Base-by-base conservation (phyloP, 352 stramenopile species). In the Pythium diclinum region DNA sequence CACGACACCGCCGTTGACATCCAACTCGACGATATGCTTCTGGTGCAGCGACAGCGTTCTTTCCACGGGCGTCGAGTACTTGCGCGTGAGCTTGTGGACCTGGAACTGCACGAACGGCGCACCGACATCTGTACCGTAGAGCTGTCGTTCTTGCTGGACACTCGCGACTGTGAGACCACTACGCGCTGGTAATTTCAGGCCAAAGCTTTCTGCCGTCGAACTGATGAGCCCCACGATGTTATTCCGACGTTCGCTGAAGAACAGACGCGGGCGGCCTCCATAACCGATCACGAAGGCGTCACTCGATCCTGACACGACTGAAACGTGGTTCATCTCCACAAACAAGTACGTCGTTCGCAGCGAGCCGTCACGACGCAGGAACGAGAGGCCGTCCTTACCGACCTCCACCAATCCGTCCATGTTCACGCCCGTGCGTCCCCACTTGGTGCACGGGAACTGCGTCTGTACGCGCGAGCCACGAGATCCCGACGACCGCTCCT, bases 321-420 rank as follows among this genome's bases (percentile, higher is more conserved):
- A 79, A 23, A 94, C 42, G 60, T 95, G 80, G 59, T 88, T 76
- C 77, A 95, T 92, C 54, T 92, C 83, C 4, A 88, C 82, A 61
- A 87, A 95, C 30, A 89, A 54, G 54, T 92, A 94, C 63, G 80
- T 87, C 42, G 83, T 91, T n/a, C 85, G 79, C n/a, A 76, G 58
- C 0, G 70, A 69, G 3, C 81, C 76, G 32, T 81, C 77, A 0
- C 63, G 32, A 6, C 78, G 68, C 21, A 64, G 64, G 49, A 85
- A 78, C 1, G 73, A 73, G 8, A 95, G 49, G 17, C 79, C 75
- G 54, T 94, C 85, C 58, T 78, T 77, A 3, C 73, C 79, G 7
- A 95, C 66, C 19, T 88, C 73, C n/a, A 95, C 23, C 33, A 67
- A 44, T 28, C 85, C 91, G 54, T 64, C 65, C 25, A 88, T 68